These are phyloP conservation scores for Lotus japonicus DNA, from an alignment of 306 rosid species.

Conservation along the genomic window DNA sequence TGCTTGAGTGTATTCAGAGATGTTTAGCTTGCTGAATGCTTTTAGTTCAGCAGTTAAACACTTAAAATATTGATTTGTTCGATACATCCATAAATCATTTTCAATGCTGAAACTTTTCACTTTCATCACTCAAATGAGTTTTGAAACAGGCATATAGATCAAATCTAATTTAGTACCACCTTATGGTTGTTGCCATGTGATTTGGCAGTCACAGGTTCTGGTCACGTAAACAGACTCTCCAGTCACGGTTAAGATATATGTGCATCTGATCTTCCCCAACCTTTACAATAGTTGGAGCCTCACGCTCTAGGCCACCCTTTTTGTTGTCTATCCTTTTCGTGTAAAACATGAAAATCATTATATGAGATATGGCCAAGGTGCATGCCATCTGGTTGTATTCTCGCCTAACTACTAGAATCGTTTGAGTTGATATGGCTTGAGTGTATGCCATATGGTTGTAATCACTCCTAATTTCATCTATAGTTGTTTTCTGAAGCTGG, in stretches of 20 bases:
- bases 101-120: neutral
- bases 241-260: neutral
- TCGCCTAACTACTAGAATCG: no score
- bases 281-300: neutral
- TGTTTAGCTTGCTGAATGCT: neutral
- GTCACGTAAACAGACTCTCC: neutral
- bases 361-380: neutral
- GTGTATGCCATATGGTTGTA: no score
- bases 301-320: neutral
- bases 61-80: neutral
- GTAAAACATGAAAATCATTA: neutral
- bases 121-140: neutral
- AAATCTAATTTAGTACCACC: neutral
- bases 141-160: neutral
- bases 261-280: neutral
- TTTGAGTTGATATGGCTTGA: no score
- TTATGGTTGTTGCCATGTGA: neutral
- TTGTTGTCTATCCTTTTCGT: neutral
- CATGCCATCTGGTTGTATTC: neutral
- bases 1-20: conserved; percentile 1
- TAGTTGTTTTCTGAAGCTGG: conserved; percentile 6
- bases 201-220: neutral
- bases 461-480: neutral
- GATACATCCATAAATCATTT: neutral
- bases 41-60: neutral